Conservation (phyloP, 2,329 filamentous ascomycete species). For the Phialophora verrucosa region DNA sequence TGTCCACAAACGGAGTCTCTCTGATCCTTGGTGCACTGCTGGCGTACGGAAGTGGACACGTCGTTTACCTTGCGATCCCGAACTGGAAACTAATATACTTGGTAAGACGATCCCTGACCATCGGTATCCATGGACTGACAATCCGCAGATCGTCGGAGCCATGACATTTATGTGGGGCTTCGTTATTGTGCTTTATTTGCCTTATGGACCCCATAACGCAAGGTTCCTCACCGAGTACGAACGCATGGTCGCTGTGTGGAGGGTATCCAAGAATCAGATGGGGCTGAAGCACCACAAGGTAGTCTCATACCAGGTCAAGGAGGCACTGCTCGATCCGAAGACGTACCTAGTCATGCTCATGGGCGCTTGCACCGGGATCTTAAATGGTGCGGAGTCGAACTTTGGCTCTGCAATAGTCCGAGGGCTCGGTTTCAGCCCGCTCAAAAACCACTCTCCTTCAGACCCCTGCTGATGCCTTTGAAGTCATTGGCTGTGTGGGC, state of each 20-base stretch:
- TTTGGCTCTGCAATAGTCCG: not conserved
- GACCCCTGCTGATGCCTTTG: not conserved
- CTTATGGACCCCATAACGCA: conserved; percentile 46
- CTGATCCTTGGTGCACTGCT: not conserved
- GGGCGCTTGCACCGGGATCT: not conserved
- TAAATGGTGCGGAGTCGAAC: not conserved
- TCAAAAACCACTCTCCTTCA: not conserved
- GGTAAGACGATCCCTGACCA: too few species aligned
- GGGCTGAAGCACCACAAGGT: conserved; percentile 57
- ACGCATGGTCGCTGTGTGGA: conserved; percentile 22
- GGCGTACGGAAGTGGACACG: not conserved
- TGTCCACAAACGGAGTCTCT: conserved; percentile 36
- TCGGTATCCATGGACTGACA: not conserved
- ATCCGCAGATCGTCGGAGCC: not conserved
- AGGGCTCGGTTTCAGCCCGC: not conserved
- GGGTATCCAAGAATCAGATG: conserved; percentile 42
- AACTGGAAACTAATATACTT: too few species aligned
- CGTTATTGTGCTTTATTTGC: conserved; percentile 22
- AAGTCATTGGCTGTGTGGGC: not conserved
- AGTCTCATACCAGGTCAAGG: conserved; percentile 45
- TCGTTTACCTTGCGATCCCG: not conserved
- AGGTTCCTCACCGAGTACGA: conserved; percentile 46
- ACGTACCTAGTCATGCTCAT: not conserved
- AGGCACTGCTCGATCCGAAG: conserved; percentile 41
- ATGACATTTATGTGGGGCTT: not conserved